Conservation (phyloP, 1,284 basidiomycete genomes). For the Binderoboletus segoi region DNA sequence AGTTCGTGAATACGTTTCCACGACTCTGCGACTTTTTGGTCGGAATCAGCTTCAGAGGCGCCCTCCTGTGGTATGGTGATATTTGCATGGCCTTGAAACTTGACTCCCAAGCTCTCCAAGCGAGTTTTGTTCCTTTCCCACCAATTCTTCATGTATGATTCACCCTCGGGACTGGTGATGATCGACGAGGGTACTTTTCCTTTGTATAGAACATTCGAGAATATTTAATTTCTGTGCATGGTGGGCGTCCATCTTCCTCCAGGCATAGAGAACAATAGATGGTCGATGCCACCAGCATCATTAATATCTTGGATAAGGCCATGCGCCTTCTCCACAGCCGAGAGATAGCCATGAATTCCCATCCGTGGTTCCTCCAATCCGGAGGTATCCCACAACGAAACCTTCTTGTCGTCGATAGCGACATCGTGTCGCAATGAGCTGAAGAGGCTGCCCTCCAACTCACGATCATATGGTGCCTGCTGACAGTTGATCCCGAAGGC, state of each 20-base stretch:
- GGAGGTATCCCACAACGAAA: too few species aligned
- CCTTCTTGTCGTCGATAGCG: too few species aligned
- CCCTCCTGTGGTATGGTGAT: not conserved
- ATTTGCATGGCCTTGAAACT: not conserved
- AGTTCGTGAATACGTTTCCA: not conserved
- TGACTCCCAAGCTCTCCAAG: not conserved
- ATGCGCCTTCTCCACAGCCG: too few species aligned
- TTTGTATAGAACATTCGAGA: not conserved
- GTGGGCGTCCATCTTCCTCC: not conserved
- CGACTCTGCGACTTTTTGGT: not conserved
- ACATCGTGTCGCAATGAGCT: too few species aligned
- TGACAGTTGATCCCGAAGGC: too few species aligned
- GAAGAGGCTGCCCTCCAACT: too few species aligned
- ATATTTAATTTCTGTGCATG: not conserved
- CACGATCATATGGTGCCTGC: too few species aligned
- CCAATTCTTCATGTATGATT: not conserved
- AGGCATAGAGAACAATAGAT: not conserved
- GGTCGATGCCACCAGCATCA: not conserved
- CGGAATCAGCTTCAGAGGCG: not conserved
- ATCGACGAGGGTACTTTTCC: not conserved
- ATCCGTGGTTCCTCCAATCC: too few species aligned
- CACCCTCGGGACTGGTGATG: not conserved
- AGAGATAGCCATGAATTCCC: too few species aligned
- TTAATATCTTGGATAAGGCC: too few species aligned
- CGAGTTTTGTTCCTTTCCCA: not conserved